A percentile compares a stretch with the other conserved stretches of the same genome.
phyloP scores from a whole-genome alignment of 768 basidiomycete genomes.

The Phaffia tasmanica region DNA sequence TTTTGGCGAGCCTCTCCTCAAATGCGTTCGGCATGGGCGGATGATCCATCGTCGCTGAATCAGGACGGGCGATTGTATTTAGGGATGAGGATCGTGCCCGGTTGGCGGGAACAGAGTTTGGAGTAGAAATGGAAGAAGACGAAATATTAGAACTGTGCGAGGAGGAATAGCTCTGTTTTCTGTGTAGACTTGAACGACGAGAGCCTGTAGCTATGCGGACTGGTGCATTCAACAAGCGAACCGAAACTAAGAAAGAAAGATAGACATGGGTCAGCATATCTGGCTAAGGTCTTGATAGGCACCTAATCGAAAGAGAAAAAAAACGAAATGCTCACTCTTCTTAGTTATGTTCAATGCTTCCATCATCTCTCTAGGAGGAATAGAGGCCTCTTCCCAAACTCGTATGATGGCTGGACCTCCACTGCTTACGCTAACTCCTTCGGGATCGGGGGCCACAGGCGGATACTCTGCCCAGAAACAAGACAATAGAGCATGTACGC shows the following conservation, averaged over 20 bases:
- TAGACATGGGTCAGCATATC: neutral
- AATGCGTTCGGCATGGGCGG: neutral
- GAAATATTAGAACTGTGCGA: neutral
- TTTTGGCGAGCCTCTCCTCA: too few species aligned
- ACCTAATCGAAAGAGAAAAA: too few species aligned
- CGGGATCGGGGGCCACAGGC: slow-evolving; percentile 18
- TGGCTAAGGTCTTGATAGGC: too few species aligned
- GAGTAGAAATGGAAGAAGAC: neutral
- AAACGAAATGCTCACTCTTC: slow-evolving; percentile 9
- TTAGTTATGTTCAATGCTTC: slow-evolving; percentile 21
- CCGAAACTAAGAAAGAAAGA: slow-evolving; percentile 10
- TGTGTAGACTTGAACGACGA: neutral
- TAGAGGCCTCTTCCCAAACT: slow-evolving; percentile 25
- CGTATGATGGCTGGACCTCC: slow-evolving; percentile 21
- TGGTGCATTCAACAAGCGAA: slow-evolving; percentile 17
- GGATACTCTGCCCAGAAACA: slow-evolving; percentile 28
- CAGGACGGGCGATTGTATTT: too few species aligned
- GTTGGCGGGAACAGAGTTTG: neutral
- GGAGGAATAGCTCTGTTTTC: neutral
- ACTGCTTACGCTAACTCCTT: neutral
- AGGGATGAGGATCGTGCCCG: too few species aligned
- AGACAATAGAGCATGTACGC: slow-evolving; percentile 26
- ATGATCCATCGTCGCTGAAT: neutral
- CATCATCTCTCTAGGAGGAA: slow-evolving; percentile 13
- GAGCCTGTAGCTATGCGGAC: slow-evolving; percentile 16